Evolutionary conservation across 768 basidiomycete species (phyloP).

Genomic region (Lentinula guzmanii): DNA sequence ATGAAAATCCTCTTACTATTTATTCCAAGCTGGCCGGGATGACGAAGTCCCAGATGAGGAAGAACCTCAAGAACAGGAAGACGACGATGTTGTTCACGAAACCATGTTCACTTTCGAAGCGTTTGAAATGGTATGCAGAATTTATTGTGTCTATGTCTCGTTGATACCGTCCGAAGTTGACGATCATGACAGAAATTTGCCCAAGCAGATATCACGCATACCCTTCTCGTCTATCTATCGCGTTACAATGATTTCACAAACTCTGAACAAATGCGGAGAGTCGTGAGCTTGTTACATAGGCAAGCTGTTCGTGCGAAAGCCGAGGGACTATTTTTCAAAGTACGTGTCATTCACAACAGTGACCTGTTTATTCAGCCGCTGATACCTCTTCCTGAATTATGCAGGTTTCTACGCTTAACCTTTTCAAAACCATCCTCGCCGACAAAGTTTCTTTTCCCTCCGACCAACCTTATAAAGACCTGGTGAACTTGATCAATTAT

Average conservation of each 20-base stretch:
- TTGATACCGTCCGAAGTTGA: not conserved
- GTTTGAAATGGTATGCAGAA: conserved; percentile 71
- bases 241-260: conserved; percentile 79
- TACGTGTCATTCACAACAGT: conserved; percentile 25
- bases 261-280: conserved; percentile 82
- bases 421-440: conserved; percentile 84
- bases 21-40: conserved; percentile 29
- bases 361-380: not conserved
- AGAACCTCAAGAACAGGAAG: conserved; percentile 57
- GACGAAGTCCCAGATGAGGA: conserved; percentile 68
- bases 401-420: conserved; percentile 82
- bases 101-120: conserved; percentile 89
- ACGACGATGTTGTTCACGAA: conserved; percentile 67
- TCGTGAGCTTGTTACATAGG: conserved; percentile 84
- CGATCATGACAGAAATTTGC: conserved; percentile 74
- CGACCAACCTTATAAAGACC: conserved; percentile 76
- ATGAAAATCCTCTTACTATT: conserved; percentile 7
- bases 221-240: conserved; percentile 75
- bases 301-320: conserved; percentile 89
- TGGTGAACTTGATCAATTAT: conserved; percentile 78
- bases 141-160: conserved; percentile 8
- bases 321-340: conserved; percentile 95
- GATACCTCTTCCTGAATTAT: not conserved
- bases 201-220: conserved; percentile 76
- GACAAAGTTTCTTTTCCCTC: conserved; percentile 76